A percentile compares a stretch with the other conserved stretches of the same genome.
Conservation (phyloP, 2,329 filamentous ascomycete genomes). For the Microcera coccophila region DNA sequence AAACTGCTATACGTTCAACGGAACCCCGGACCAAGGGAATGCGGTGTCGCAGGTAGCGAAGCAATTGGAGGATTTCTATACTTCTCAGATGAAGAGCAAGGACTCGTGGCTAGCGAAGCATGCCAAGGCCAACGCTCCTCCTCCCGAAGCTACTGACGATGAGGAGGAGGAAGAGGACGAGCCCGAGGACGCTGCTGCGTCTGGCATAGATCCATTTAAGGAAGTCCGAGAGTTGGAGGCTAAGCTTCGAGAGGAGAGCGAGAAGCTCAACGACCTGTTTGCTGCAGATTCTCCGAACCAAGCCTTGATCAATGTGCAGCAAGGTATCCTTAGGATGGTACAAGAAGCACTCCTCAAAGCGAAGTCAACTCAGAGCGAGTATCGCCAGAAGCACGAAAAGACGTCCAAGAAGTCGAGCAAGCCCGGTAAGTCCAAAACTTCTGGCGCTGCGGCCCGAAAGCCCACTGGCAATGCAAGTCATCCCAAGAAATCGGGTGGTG, state of each 20-base stretch:
- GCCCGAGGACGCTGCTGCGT: conserved; percentile 44
- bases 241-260: conserved; percentile 53
- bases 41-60: conserved; percentile 69
- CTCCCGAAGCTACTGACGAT: conserved; percentile 65
- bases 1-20: conserved; percentile 92
- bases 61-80: conserved; percentile 70
- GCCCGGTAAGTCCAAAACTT: conserved; percentile 51
- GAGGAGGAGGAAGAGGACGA: conserved; percentile 69
- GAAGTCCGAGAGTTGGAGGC: conserved; percentile 50
- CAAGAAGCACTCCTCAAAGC: conserved; percentile 72
- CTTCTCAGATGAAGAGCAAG: conserved; percentile 72
- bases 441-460: conserved; percentile 41
- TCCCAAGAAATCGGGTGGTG: conserved; percentile 35
- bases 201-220: conserved; percentile 40
- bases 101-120: conserved; percentile 75
- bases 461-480: conserved; percentile 29
- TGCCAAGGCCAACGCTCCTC: conserved; percentile 51
- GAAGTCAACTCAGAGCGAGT: conserved; percentile 57
- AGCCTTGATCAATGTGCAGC: conserved; percentile 52
- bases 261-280: conserved; percentile 52
- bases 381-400: conserved; percentile 52
- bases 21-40: conserved; percentile 54
- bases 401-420: conserved; percentile 54
- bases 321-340: conserved; percentile 60
- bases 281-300: conserved; percentile 51